Conservation (phyloP, 2,329 filamentous ascomycete genomes). For the Sporothrix schenckii region DNA sequence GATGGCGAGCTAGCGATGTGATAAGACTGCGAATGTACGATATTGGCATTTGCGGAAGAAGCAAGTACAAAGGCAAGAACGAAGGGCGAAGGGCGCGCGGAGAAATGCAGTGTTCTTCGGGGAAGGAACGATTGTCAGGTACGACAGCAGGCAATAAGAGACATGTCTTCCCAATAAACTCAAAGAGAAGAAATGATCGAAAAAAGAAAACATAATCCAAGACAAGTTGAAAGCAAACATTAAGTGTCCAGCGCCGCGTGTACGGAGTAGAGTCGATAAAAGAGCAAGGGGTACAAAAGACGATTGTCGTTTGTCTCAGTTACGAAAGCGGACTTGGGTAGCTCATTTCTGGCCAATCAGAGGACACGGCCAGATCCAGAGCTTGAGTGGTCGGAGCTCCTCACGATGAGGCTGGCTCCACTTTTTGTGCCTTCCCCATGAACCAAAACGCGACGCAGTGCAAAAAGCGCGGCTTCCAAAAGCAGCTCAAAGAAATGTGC, state of each 20-base stretch:
- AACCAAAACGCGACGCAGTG: conserved; percentile 22
- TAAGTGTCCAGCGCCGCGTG: too few species aligned
- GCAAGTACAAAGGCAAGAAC: not conserved
- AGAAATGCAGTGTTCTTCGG: not conserved
- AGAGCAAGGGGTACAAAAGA: not conserved
- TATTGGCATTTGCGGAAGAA: not conserved
- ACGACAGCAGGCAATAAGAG: too few species aligned
- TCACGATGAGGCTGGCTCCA: not conserved
- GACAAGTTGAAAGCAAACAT: not conserved
- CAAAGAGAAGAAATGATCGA: not conserved
- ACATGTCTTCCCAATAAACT: too few species aligned
- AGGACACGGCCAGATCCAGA: not conserved
- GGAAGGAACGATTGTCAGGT: not conserved
- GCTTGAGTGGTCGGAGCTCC: conserved; percentile 13
- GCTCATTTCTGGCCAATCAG: conserved; percentile 13
- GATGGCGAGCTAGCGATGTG: conserved; percentile 18
- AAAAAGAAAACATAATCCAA: not conserved
- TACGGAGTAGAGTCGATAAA: too few species aligned
- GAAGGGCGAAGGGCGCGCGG: not conserved
- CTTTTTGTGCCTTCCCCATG: not conserved
- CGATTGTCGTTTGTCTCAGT: not conserved
- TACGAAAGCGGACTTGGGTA: conserved; percentile 14
- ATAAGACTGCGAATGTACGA: not conserved
- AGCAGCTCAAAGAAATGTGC: conserved; percentile 13
- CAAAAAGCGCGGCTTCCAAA: conserved; percentile 22